A percentile compares a stretch with the other conserved stretches of the same genome.
Conservation (phyloP, 177 flowering plant genomes). For the Viscum album region DNA sequence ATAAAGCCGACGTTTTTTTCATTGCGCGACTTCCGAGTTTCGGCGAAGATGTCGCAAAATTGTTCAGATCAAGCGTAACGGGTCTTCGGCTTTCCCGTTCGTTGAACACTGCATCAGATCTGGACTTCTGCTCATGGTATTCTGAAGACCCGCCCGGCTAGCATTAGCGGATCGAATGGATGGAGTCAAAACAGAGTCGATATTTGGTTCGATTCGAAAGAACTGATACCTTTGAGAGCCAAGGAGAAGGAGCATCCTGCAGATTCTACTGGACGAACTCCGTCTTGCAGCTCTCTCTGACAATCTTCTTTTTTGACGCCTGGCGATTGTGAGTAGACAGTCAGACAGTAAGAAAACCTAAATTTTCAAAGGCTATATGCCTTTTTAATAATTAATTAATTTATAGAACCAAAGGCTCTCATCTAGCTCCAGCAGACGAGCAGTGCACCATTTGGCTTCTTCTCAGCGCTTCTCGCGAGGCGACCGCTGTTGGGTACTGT, state of each 20-base stretch:
- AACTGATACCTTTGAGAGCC: constrained; percentile 54
- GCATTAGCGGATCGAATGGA: neutral
- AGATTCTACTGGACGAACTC: constrained; percentile 28
- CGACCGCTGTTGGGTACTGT: constrained; percentile 24
- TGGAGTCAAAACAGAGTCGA: neutral
- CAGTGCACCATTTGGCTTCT: constrained; percentile 47
- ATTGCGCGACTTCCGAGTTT: constrained; percentile 22
- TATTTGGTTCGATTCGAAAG: neutral
- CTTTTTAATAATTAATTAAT: constrained; percentile 1
- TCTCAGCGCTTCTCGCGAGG: constrained; percentile 30
- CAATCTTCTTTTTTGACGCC: constrained; percentile 23
- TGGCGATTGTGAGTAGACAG: constrained; percentile 16
- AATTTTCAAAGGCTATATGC: constrained; percentile 6
- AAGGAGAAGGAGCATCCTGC: constrained; percentile 62
- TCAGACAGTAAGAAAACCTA: constrained; percentile 7
- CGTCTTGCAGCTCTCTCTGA: constrained; percentile 31
- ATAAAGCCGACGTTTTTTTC: constrained; percentile 37
- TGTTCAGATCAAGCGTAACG: constrained; percentile 64
- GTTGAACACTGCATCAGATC: constrained; percentile 38
- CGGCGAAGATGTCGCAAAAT: constrained; percentile 44
- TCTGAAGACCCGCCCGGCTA: constrained; percentile 23
- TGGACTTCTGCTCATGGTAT: constrained; percentile 49
- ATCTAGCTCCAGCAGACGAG: neutral
- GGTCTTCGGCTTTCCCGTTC: constrained; percentile 43
- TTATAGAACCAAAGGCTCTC: neutral